phyloP scores from a whole-genome alignment of 177 flowering plant genomes.

The Telopea speciosissima region DNA sequence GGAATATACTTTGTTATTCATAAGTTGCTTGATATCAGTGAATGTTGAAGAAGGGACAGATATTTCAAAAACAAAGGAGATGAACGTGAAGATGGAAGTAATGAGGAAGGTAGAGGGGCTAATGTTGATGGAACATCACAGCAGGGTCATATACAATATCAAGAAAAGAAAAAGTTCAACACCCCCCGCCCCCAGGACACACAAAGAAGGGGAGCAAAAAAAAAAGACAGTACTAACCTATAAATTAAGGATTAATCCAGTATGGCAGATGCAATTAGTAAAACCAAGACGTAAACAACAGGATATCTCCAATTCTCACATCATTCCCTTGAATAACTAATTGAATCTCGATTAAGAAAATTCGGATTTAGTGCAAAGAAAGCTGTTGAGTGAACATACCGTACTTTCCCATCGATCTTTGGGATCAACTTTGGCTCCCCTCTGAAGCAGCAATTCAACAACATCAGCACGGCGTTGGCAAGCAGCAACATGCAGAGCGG shows the following conservation, averaged over 20 bases:
- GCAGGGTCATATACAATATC: too few relatives aligned
- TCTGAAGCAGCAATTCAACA: constrained; percentile 47
- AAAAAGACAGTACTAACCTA: too few relatives aligned
- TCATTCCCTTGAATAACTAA: not conserved
- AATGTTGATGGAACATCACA: too few relatives aligned
- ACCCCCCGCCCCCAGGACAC: too few relatives aligned
- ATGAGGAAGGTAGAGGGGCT: too few relatives aligned
- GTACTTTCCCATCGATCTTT: constrained; percentile 98
- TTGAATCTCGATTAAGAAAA: not conserved
- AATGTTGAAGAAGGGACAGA: not conserved
- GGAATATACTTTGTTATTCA: not conserved
- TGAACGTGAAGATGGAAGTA: too few relatives aligned
- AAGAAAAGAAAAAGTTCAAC: too few relatives aligned
- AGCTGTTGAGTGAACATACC: constrained; percentile 30
- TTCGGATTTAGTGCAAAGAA: not conserved
- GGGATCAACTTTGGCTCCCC: constrained; percentile 59
- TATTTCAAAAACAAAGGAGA: too few relatives aligned
- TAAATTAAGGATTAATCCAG: too few relatives aligned
- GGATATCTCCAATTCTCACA: not conserved
- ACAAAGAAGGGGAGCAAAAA: too few relatives aligned
- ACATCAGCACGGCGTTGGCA: constrained; percentile 77
- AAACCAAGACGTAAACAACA: not conserved
- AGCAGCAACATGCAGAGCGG: constrained; percentile 88
- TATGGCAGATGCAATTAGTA: not conserved
- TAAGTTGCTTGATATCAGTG: not conserved